Evolutionary conservation across 306 rosid genomes (phyloP).

Genomic region (Pueraria montana): DNA sequence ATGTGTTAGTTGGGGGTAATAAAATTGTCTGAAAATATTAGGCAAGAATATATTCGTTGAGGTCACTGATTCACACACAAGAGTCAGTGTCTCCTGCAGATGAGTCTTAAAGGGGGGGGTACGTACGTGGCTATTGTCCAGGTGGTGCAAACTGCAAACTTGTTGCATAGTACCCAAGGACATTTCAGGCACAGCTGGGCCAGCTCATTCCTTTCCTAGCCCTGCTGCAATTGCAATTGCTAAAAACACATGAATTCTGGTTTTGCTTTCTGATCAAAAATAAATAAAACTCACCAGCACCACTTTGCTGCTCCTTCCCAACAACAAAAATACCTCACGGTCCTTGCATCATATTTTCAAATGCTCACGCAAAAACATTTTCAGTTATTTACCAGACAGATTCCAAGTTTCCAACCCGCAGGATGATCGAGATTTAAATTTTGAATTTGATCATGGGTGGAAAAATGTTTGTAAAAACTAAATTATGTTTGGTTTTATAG

Average conservation of each 20-base stretch:
- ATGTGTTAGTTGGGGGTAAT: conserved; percentile 59
- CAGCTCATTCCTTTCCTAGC: conserved; percentile 26
- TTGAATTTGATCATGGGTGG: not conserved
- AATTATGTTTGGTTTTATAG: not conserved
- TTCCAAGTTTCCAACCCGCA: not conserved
- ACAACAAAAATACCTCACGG: no score
- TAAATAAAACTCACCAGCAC: no score
- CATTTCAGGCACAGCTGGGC: conserved; percentile 48
- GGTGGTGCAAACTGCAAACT: not conserved
- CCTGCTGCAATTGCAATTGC: no score
- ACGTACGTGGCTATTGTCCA: conserved; percentile 50
- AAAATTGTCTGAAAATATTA: conserved; percentile 51
- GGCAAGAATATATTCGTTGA: conserved; percentile 59
- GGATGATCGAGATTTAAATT: not conserved
- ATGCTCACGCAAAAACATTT: conserved; percentile 19
- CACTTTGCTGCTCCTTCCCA: conserved; percentile 50
- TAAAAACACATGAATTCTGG: conserved; percentile 8
- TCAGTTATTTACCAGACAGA: conserved; percentile 4
- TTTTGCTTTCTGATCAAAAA: not conserved
- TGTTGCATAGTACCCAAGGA: conserved; percentile 46
- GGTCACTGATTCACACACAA: conserved; percentile 55
- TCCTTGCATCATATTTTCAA: conserved; percentile 38
- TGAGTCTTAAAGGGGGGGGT: conserved; percentile 30
- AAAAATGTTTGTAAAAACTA: not conserved
- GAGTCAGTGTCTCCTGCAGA: conserved; percentile 51